phyloP scores from a whole-genome alignment of 345 rosid species.

The Diplotaxis tenuifolia region DNA sequence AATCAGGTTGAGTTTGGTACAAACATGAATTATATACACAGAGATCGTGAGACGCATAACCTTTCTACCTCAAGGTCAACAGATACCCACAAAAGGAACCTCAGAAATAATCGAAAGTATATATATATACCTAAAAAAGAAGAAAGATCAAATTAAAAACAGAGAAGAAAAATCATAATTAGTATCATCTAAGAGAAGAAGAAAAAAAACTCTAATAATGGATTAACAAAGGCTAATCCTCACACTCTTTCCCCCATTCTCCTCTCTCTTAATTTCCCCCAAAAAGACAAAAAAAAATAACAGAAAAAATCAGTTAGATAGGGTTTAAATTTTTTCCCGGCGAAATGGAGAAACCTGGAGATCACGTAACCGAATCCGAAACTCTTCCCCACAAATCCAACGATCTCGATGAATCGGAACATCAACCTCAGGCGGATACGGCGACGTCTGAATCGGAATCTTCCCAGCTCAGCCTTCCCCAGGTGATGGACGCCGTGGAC shows the following conservation, averaged over 20 bases:
- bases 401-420: slow-evolving; percentile 20
- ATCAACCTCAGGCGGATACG: not conserved
- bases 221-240: slow-evolving; percentile 15
- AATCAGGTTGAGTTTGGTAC: not conserved
- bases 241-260: slow-evolving; percentile 24
- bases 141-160: not conserved
- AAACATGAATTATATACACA: not conserved
- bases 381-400: slow-evolving; percentile 9
- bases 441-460: not conserved
- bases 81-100: slow-evolving; percentile 26
- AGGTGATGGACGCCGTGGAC: slow-evolving; percentile 48
- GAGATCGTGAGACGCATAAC: slow-evolving; percentile 40
- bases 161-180: slow-evolving; percentile 20
- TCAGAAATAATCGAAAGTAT: slow-evolving; percentile 18
- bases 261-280: not conserved
- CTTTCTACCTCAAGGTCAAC: slow-evolving; percentile 23
- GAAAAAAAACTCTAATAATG: slow-evolving; percentile 28
- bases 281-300: not conserved
- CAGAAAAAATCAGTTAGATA: slow-evolving; percentile 4
- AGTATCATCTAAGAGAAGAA: slow-evolving; percentile 15
- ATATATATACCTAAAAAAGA: not conserved
- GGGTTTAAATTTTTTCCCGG: slow-evolving; percentile 35
- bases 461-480: slow-evolving; percentile 1
- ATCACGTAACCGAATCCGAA: slow-evolving; percentile 26
- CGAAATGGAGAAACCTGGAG: slow-evolving; percentile 38